Conservation (phyloP, 176 grass and related monocot species). For the Oryza australiensis region DNA sequence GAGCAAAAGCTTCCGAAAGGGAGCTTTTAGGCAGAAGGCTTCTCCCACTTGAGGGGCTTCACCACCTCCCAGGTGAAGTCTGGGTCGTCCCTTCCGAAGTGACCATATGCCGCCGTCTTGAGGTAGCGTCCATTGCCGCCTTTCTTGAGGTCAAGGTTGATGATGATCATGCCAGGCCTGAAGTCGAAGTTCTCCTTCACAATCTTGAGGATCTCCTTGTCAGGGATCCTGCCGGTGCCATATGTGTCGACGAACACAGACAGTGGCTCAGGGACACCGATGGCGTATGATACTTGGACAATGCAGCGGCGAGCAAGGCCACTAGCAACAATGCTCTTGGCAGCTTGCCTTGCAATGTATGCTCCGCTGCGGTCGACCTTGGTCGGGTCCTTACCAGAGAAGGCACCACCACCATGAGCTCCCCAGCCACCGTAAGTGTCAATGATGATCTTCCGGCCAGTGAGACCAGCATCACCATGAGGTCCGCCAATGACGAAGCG, state of each 20-base stretch:
- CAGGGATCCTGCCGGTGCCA: conserved; percentile 34
- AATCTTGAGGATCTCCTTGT: conserved; percentile 57
- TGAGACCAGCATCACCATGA: conserved; percentile 64
- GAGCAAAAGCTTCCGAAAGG: conserved; percentile 27
- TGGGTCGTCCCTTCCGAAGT: conserved; percentile 46
- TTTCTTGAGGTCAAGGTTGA: conserved; percentile 56
- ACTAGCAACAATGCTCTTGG: conserved; percentile 51
- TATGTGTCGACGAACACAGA: conserved; percentile 47
- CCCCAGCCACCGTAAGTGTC: conserved; percentile 63
- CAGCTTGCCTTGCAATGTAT: conserved; percentile 53
- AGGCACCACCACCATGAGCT: conserved; percentile 56
- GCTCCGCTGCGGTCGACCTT: conserved; percentile 61
- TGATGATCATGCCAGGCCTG: conserved; percentile 60
- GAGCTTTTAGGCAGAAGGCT: conserved; percentile 49
- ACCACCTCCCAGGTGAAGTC: conserved; percentile 63
- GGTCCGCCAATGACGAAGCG: conserved; percentile 60
- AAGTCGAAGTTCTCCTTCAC: conserved; percentile 56
- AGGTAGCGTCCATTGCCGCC: conserved; percentile 52
- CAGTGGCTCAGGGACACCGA: conserved; percentile 49
- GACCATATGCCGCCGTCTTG: conserved; percentile 49
- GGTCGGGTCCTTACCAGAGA: conserved; percentile 62
- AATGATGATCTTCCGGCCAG: conserved; percentile 64
- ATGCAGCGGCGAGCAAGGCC: conserved; percentile 51
- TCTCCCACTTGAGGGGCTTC: conserved; percentile 52
- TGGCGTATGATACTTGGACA: conserved; percentile 51